Evolutionary conservation across 345 rosid genomes (phyloP), one percentile per base, ranked within the genome.

Genomic region (Acer yangbiense): DNA sequence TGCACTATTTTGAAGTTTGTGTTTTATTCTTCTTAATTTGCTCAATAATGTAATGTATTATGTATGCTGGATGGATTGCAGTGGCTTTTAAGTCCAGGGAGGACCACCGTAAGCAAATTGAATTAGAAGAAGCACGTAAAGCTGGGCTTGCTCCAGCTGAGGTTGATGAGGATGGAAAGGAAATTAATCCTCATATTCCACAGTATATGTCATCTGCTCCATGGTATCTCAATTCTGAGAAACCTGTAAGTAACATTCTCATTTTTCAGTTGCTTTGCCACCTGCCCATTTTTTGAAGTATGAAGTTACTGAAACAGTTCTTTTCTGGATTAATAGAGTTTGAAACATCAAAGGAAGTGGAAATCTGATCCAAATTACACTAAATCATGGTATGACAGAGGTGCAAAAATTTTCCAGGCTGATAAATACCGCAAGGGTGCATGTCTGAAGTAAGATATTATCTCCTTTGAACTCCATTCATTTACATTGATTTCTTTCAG

Each of bases 321-420:
- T 64, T 32, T 50, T 29, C 9, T 64, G 62, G 64, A 1, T 65
- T 64, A 8, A 60, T 69, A 89, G 91, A 91, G 93, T 78, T 87
- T 89, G 79, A 92, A 89, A 84, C 97, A 92, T 91, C 97, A 90
- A 87, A 84, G 95, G 88, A 92, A 92, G 50, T 89, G 93, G 97
- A 90, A 89, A 71, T 87, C 92, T 20, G 93, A 92, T 77, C 97
- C 94, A 20, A 88, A 92, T 69, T 92, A 90, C 84, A 87, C 97
- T 1, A 88, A 89, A 72, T 86, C 92, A 13, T 90, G 97, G 93
- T 89, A 90, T 68, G 93, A 89, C 43, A 84, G 93, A 79, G 92
- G 93, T 60, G 97, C 94, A 2, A 90, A 90, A 73, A 76, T 81
- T 23, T 89, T 65, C 71, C 97, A 91, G 81, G 97, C 95, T 20